These are phyloP conservation scores for Meira miltonrushii DNA, from an alignment of 1,284 basidiomycete genomes.

Conservation along the genomic window DNA sequence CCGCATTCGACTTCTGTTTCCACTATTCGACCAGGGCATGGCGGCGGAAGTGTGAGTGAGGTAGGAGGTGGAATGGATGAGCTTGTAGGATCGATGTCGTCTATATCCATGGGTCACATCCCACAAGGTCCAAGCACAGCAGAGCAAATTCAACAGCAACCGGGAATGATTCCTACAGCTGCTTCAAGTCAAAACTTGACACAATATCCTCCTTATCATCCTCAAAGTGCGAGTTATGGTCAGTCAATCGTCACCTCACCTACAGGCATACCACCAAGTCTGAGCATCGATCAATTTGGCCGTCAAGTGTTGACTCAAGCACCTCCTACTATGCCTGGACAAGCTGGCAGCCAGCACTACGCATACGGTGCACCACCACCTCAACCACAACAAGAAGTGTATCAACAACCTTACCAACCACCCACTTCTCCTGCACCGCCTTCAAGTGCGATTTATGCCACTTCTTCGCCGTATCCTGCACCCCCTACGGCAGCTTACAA, in stretches of 20 bases:
- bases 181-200: no score
- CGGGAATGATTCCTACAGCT: no score
- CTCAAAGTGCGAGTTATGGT: no score
- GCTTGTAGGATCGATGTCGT: slow-evolving; percentile 14
- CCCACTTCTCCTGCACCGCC: slow-evolving; percentile 3
- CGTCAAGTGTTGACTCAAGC: slow-evolving; percentile 2
- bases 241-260: no score
- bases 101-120: slow-evolving; percentile 10
- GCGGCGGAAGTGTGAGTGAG: not conserved
- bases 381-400: not conserved
- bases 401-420: not conserved
- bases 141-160: no score
- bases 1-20: slow-evolving; percentile 1
- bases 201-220: no score
- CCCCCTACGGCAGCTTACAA: not conserved
- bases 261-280: not conserved
- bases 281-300: slow-evolving; percentile 4
- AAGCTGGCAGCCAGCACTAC: not conserved
- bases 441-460: slow-evolving; percentile 1
- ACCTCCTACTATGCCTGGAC: not conserved
- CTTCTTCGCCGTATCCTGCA: not conserved
- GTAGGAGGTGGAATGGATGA: slow-evolving; percentile 6
- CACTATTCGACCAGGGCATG: slow-evolving; percentile 5
- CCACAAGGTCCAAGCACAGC: no score
- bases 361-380: not conserved